Conservation (phyloP, 2,329 filamentous ascomycete species). For the Lasiodiplodia sp. region DNA sequence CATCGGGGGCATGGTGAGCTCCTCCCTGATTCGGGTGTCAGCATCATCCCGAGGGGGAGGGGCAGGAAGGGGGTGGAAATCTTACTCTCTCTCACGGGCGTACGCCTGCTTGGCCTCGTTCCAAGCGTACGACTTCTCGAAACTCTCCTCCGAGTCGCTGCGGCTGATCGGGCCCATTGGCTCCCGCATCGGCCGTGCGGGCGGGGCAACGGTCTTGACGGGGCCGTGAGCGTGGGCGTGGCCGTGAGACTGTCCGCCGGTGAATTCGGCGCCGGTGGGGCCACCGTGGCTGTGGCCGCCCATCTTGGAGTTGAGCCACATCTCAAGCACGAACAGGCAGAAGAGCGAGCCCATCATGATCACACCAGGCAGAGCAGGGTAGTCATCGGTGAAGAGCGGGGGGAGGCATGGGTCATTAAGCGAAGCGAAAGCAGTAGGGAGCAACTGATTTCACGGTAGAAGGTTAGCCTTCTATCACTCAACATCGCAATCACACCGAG, state of each 20-base stretch:
- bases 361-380: constrained; percentile 68
- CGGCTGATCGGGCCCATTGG: constrained; percentile 18
- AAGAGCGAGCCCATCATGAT: constrained; percentile 72
- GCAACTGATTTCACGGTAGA: constrained; percentile 46
- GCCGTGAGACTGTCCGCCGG: constrained; percentile 30
- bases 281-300: constrained; percentile 62
- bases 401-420: constrained; percentile 61
- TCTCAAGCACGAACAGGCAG: constrained; percentile 67
- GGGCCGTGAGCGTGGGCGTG: background rate
- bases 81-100: constrained; percentile 40
- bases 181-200: background rate
- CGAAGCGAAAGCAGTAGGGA: constrained; percentile 65
- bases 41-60: constrained; percentile 17
- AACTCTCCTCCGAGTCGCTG: constrained; percentile 40
- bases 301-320: constrained; percentile 67
- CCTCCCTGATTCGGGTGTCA: constrained; percentile 37
- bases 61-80: background rate
- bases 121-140: constrained; percentile 45
- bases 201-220: background rate
- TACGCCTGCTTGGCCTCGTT: constrained; percentile 44
- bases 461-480: constrained; percentile 8
- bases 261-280: constrained; percentile 52
- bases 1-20: constrained; percentile 38
- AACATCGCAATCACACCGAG: constrained; percentile 23
- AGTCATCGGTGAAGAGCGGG: constrained; percentile 65